Percentiles rank a stretch among this genome's conserved stretches.
Conservation (phyloP, 768 basidiomycete genomes). For the Lentinula raphanica region DNA sequence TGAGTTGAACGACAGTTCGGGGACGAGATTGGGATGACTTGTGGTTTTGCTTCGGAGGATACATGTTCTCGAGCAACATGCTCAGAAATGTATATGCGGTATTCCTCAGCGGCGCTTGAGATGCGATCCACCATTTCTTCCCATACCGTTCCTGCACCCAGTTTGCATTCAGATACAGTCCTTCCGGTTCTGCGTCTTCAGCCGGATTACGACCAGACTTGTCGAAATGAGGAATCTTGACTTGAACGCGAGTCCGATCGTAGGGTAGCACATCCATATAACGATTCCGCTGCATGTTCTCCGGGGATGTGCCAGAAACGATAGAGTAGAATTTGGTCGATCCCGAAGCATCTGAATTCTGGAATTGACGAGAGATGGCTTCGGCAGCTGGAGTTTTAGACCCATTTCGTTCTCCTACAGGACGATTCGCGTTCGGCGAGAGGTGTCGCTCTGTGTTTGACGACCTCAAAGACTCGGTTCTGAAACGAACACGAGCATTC, state of each 20-base stretch:
- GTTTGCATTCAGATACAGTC: slow-evolving; percentile 73
- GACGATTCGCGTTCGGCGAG: background rate
- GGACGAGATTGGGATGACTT: slow-evolving; percentile 29
- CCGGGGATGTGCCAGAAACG: background rate
- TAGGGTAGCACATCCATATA: slow-evolving; percentile 75
- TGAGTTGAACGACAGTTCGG: slow-evolving; percentile 79
- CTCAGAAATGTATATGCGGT: slow-evolving; percentile 77
- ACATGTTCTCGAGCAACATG: slow-evolving; percentile 48
- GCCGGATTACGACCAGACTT: background rate
- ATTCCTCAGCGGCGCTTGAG: slow-evolving; percentile 70
- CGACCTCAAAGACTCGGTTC: background rate
- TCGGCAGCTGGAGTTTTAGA: background rate
- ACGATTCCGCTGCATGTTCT: slow-evolving; percentile 52
- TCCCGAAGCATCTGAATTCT: background rate
- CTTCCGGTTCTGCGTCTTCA: background rate
- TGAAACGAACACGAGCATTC: background rate
- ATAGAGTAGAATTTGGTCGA: slow-evolving; percentile 1
- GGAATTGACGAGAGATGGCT: background rate
- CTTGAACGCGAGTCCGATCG: slow-evolving; percentile 72
- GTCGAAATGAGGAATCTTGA: slow-evolving; percentile 20
- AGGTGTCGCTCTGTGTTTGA: background rate
- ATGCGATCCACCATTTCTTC: slow-evolving; percentile 78
- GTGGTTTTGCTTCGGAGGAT: slow-evolving; percentile 28
- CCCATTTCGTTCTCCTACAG: background rate
- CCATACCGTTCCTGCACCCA: slow-evolving; percentile 78